These are phyloP conservation scores for Xylariales sp. DNA, from an alignment of 2,329 filamentous ascomycete genomes.

Conservation along the genomic window DNA sequence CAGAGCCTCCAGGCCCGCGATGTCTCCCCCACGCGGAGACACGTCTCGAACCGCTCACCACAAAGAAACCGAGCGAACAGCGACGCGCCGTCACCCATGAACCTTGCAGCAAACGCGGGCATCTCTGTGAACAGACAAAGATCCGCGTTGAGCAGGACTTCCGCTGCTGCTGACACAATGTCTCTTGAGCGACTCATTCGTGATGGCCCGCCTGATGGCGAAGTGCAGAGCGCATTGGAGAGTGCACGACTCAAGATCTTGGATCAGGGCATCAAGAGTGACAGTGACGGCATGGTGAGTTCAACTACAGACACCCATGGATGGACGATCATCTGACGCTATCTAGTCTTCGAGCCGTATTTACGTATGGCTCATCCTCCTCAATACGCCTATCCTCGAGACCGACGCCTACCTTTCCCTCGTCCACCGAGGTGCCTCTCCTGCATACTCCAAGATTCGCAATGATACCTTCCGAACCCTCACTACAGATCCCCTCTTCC, in stretches of 20 bases:
- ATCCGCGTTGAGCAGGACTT: conserved; percentile 40
- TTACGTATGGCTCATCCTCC: conserved; percentile 92
- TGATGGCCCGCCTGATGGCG: conserved; percentile 71
- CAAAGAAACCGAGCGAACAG: conserved; percentile 67
- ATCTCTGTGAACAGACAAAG: conserved; percentile 33
- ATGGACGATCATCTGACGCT: conserved; percentile 7
- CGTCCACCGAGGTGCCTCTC: conserved; percentile 88
- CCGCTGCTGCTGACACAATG: conserved; percentile 48
- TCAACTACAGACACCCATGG: not conserved
- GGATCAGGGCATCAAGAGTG: conserved; percentile 70
- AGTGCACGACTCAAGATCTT: conserved; percentile 69
- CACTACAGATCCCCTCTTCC: conserved; percentile 95
- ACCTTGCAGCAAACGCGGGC: conserved; percentile 32
- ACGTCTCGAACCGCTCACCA: conserved; percentile 37
- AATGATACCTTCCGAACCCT: conserved; percentile 98
- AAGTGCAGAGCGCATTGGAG: conserved; percentile 62
- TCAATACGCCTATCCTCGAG: conserved; percentile 78
- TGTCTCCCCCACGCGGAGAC: conserved; percentile 31
- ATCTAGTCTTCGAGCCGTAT: conserved; percentile 81
- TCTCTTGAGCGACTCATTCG: conserved; percentile 72
- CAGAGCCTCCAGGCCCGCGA: conserved; percentile 28
- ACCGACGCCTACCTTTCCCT: conserved; percentile 87
- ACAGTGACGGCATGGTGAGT: conserved; percentile 75
- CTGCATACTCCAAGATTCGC: conserved; percentile 93
- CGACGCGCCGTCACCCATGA: conserved; percentile 50